A percentile compares a stretch with the other conserved stretches of the same genome.
Conservation (phyloP, 768 basidiomycete genomes). For the Calocera cornea region DNA sequence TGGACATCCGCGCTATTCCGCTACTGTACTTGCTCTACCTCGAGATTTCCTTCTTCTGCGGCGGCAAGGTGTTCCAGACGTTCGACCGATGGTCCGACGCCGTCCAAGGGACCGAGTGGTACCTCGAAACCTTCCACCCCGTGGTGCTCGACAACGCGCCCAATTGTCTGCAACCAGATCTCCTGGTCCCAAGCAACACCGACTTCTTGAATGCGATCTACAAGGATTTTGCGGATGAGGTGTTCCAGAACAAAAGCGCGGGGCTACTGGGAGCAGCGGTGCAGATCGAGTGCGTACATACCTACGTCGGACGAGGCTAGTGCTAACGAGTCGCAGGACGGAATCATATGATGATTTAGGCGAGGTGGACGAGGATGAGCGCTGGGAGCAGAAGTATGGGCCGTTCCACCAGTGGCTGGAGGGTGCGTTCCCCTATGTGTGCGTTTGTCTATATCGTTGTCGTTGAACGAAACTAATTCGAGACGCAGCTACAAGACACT, state of each 20-base stretch:
- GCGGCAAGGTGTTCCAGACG: background rate
- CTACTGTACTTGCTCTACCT: background rate
- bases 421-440: background rate
- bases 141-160: background rate
- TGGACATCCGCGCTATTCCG: background rate
- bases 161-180: background rate
- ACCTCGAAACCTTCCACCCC: background rate
- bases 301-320: background rate
- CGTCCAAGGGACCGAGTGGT: background rate
- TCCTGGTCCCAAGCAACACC: background rate
- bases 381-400: conserved; percentile 1
- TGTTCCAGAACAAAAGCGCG: background rate
- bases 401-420: background rate
- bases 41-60: background rate
- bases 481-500: conserved; percentile 40
- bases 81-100: background rate
- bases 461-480: background rate
- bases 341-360: background rate
- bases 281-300: background rate
- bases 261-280: background rate
- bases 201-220: background rate
- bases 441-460: background rate
- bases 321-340: background rate
- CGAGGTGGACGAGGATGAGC: background rate
- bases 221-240: background rate